Conservation (phyloP, 208 protist species). For the Acanthamoeba castellanii region DNA sequence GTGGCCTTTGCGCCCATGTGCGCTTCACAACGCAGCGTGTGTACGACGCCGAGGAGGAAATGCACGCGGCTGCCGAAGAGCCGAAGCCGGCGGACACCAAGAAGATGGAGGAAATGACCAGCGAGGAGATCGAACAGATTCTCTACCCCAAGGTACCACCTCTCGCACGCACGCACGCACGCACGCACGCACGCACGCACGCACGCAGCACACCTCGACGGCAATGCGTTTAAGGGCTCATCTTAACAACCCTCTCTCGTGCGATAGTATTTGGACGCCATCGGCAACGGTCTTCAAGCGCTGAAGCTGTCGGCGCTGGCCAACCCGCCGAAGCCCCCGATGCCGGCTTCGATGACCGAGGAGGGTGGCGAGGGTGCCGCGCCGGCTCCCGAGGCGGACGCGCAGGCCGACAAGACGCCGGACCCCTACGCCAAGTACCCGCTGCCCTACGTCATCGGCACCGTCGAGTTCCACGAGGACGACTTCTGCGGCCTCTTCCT, state of each 20-base stretch:
- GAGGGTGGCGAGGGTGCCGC: not conserved
- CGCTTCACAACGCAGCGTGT: not conserved
- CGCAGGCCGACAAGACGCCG: slow-evolving; percentile 4
- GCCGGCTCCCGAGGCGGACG: not conserved
- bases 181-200: no score
- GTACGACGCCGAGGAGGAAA: slow-evolving; percentile 59
- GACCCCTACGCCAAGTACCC: slow-evolving; percentile 82
- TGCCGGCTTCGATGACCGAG: not conserved
- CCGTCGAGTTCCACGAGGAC: slow-evolving; percentile 85
- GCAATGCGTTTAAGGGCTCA: no score
- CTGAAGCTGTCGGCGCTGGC: slow-evolving; percentile 41
- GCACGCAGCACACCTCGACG: no score
- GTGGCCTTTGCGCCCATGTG: not conserved
- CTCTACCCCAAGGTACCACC: slow-evolving; percentile 50
- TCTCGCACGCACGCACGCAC: no score
- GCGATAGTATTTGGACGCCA: slow-evolving; percentile 22
- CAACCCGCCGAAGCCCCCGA: not conserved
- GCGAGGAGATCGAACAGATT: slow-evolving; percentile 45
- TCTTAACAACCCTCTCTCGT: not conserved
- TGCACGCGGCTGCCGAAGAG: not conserved
- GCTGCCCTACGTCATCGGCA: slow-evolving; percentile 87
- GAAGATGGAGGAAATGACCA: slow-evolving; percentile 67
- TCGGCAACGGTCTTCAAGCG: slow-evolving; percentile 56
- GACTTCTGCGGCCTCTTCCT: slow-evolving; percentile 83
- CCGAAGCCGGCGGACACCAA: not conserved